Percentiles rank a stretch among this genome's conserved stretches.
Conservation (phyloP, 1,139 yeast genomes). For the Saccharomycopsis crataegensis region DNA sequence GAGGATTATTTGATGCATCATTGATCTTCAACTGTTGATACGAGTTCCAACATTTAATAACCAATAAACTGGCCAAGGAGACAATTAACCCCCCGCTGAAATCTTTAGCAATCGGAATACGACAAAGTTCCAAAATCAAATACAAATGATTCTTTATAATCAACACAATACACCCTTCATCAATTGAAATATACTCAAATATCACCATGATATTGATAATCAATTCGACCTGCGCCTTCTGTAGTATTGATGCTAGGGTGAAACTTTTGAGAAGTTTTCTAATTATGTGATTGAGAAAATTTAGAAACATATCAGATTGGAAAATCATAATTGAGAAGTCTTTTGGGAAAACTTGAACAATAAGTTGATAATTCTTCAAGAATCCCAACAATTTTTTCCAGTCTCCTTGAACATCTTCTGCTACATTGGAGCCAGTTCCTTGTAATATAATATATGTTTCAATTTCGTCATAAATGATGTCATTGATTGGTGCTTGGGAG, state of each 20-base stretch:
- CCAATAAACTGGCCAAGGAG: constrained; percentile 10
- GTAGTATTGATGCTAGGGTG: neutral
- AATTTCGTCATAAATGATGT: constrained; percentile 5
- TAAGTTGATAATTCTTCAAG: constrained; percentile 10
- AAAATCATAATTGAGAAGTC: constrained; percentile 8
- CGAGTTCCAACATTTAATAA: constrained; percentile 19
- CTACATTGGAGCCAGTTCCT: neutral
- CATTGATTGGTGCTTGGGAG: neutral
- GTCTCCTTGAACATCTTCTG: neutral
- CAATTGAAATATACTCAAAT: constrained; percentile 11
- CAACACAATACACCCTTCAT: constrained; percentile 8
- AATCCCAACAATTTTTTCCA: constrained; percentile 1
- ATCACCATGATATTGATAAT: constrained; percentile 6
- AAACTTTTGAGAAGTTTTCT: neutral
- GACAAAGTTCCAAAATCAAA: constrained; percentile 5
- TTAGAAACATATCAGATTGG: constrained; percentile 7
- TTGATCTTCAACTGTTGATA: constrained; percentile 7
- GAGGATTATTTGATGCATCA: neutral
- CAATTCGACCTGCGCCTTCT: neutral
- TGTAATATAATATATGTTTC: constrained; percentile 6
- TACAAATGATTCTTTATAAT: constrained; percentile 11
- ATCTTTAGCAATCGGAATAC: neutral
- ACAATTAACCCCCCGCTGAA: neutral
- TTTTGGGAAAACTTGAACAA: constrained; percentile 10
- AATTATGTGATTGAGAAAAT: constrained; percentile 11